Percentiles rank a stretch among this genome's conserved stretches.
phyloP scores from a whole-genome alignment of 2,329 filamentous ascomycete species.

The Verticillium dahliae region DNA sequence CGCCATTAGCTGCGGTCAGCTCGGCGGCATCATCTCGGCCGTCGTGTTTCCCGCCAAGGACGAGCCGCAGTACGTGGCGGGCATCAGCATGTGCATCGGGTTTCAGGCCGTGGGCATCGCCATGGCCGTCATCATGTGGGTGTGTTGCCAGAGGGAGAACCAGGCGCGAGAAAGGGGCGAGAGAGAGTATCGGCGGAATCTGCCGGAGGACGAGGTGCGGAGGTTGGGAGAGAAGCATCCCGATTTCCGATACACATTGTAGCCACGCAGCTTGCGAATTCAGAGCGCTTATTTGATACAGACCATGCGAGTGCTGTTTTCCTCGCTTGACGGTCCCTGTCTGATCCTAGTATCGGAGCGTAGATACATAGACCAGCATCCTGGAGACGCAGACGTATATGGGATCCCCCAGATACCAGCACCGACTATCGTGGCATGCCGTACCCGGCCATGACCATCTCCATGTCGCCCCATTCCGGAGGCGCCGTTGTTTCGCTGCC shows the following conservation, averaged over 20 bases:
- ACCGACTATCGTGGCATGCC: neutral
- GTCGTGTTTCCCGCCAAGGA: constrained; percentile 16
- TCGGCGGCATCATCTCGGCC: constrained; percentile 23
- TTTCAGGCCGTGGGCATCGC: neutral
- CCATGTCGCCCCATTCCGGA: constrained; percentile 2
- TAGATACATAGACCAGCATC: neutral
- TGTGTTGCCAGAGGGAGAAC: constrained; percentile 21
- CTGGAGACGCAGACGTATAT: too few relatives aligned
- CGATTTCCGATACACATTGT: constrained; percentile 24
- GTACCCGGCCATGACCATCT: constrained; percentile 1
- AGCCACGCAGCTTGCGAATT: neutral
- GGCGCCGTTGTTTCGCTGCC: neutral
- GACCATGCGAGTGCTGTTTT: neutral
- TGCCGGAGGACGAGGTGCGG: constrained; percentile 24
- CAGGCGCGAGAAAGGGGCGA: constrained; percentile 22
- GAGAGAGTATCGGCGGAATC: constrained; percentile 16
- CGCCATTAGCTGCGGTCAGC: constrained; percentile 37
- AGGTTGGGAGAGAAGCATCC: constrained; percentile 32
- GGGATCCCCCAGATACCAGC: too few relatives aligned
- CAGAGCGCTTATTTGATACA: neutral
- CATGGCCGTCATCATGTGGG: constrained; percentile 11
- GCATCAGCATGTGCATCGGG: constrained; percentile 18
- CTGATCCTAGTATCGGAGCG: neutral
- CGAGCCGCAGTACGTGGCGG: constrained; percentile 18
- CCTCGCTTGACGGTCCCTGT: neutral